These are phyloP conservation scores for Rosa hybrid DNA, from an alignment of 331 rosid species.

Conservation along the genomic window DNA sequence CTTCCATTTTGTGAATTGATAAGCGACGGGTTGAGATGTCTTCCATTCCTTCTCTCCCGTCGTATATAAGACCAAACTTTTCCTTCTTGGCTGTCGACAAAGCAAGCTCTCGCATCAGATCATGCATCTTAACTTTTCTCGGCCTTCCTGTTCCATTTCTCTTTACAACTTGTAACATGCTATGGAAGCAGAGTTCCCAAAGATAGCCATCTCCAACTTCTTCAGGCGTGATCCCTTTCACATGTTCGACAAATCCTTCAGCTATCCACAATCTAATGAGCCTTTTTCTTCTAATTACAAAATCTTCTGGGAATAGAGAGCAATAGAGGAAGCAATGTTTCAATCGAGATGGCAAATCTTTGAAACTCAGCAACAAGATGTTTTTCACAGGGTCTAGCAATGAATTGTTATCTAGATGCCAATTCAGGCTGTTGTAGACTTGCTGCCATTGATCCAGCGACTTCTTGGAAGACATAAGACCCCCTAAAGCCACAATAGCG, in stretches of 20 bases:
- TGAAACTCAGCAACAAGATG: not conserved
- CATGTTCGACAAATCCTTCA: not conserved
- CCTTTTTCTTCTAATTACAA: no score
- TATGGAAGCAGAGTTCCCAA: not conserved
- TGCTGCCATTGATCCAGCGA: not conserved
- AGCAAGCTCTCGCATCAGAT: not conserved
- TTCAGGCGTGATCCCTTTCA: not conserved
- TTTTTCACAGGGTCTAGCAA: not conserved
- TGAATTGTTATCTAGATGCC: not conserved
- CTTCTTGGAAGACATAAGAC: slow-evolving; percentile 18
- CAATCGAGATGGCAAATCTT: not conserved
- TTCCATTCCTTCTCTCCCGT: not conserved
- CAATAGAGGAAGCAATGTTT: not conserved
- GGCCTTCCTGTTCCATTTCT: not conserved
- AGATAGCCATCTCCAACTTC: not conserved
- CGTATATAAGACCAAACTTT: not conserved
- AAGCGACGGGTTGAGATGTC: not conserved
- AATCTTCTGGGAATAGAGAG: not conserved
- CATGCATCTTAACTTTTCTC: not conserved
- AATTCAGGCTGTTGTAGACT: not conserved
- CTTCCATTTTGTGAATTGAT: not conserved
- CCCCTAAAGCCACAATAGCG: slow-evolving; percentile 8
- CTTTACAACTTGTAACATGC: not conserved
- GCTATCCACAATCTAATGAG: not conserved
- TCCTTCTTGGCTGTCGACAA: not conserved